Conservation (phyloP, 2,329 filamentous ascomycete species). For the Tolypocladium paradoxum region DNA sequence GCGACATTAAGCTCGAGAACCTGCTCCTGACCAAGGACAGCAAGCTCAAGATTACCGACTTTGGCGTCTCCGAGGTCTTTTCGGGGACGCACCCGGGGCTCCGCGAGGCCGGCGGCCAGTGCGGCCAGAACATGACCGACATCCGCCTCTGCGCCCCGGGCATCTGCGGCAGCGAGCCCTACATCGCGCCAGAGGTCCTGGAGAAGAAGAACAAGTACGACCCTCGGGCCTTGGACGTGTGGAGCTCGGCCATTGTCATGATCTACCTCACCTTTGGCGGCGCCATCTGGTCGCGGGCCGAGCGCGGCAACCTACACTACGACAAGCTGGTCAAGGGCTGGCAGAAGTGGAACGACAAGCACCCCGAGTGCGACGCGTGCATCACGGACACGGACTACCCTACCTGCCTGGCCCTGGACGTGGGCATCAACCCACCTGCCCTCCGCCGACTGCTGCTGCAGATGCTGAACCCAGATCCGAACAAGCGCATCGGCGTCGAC, state of each 20-base stretch:
- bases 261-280: constrained; percentile 63
- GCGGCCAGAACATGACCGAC: constrained; percentile 61
- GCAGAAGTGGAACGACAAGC: constrained; percentile 53
- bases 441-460: constrained; percentile 61
- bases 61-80: constrained; percentile 83
- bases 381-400: constrained; percentile 54
- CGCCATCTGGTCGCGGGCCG: constrained; percentile 64
- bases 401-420: constrained; percentile 53
- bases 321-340: constrained; percentile 55
- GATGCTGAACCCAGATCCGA: constrained; percentile 75
- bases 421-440: constrained; percentile 52
- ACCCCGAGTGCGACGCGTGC: constrained; percentile 25
- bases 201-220: constrained; percentile 56
- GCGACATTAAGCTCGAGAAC: constrained; percentile 87
- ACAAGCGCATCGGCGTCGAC: constrained; percentile 56
- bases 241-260: constrained; percentile 78
- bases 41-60: constrained; percentile 83
- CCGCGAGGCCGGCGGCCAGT: constrained; percentile 60
- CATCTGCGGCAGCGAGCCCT: constrained; percentile 75
- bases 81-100: constrained; percentile 70
- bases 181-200: constrained; percentile 79
- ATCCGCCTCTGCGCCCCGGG: constrained; percentile 65
- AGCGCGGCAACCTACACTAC: constrained; percentile 47
- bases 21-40: constrained; percentile 68
- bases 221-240: constrained; percentile 71